These are phyloP conservation scores for Sarocladium strictum DNA, from an alignment of 2,329 filamentous ascomycete species.

Conservation along the genomic window DNA sequence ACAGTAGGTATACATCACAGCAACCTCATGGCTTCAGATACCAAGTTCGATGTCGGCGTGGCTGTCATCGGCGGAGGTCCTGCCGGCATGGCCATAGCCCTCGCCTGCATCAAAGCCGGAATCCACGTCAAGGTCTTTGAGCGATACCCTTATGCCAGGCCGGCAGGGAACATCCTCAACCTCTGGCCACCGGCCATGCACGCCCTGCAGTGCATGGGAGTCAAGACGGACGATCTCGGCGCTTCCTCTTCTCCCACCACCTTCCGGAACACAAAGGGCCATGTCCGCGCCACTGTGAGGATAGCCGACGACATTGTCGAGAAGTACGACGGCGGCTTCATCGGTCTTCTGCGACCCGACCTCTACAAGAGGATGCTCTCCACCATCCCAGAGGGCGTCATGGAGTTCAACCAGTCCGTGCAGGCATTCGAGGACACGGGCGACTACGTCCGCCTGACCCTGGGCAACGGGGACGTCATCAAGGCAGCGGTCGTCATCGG, in stretches of 20 bases:
- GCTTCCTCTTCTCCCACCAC: neutral
- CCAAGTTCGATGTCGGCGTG: neutral
- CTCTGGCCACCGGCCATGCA: neutral
- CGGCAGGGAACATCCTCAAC: constrained; percentile 4
- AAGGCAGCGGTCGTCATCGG: neutral
- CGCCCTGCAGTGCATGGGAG: neutral
- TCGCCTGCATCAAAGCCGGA: neutral
- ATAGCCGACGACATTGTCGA: neutral
- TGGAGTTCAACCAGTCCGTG: neutral
- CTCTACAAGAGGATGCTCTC: neutral
- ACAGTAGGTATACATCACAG: too few species aligned
- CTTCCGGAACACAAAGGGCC: neutral
- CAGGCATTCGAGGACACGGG: neutral
- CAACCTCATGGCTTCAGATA: neutral
- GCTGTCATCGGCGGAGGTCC: constrained; percentile 1
- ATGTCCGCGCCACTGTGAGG: neutral
- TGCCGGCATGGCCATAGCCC: constrained; percentile 2
- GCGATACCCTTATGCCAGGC: constrained; percentile 3
- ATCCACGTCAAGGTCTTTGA: constrained; percentile 3
- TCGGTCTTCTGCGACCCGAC: constrained; percentile 1
- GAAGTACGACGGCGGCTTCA: constrained; percentile 2
- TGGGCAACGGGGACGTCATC: neutral
- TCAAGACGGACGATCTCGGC: neutral
- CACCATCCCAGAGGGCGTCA: neutral
- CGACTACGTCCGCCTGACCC: neutral